Percentiles rank a stretch among this genome's conserved stretches.
Evolutionary conservation across 2,329 filamentous ascomycete species (phyloP).

Genomic region (Ilyonectria sp.): DNA sequence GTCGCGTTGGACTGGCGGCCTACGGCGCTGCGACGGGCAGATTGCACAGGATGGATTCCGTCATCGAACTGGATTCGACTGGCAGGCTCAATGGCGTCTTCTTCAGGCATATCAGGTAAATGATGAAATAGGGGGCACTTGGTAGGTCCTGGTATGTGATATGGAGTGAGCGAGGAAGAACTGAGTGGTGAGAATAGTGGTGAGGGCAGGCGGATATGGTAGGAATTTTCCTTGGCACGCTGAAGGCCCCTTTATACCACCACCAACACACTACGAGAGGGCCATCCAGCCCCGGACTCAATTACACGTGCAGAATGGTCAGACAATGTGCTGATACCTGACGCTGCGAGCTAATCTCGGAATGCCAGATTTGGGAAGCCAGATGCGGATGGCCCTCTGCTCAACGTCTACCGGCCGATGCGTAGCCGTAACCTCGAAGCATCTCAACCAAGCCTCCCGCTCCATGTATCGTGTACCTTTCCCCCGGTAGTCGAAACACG

Average conservation of each 20-base stretch:
- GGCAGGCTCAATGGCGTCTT: slow-evolving; percentile 1
- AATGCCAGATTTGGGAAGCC: neutral
- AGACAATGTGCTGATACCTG: neutral
- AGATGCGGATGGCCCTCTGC: neutral
- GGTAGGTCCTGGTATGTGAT: neutral
- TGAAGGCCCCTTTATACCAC: neutral
- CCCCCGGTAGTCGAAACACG: neutral
- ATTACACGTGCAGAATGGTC: neutral
- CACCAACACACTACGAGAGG: neutral
- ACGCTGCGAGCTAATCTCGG: neutral
- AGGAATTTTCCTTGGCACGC: neutral
- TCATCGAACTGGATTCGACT: neutral
- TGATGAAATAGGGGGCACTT: neutral
- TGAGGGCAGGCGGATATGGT: neutral
- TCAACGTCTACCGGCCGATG: neutral
- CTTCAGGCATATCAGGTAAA: neutral
- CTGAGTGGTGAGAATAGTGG: neutral
- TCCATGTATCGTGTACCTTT: slow-evolving; percentile 1
- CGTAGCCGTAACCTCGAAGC: neutral
- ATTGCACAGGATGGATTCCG: neutral
- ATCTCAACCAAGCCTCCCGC: neutral
- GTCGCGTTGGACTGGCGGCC: neutral
- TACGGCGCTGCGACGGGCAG: neutral
- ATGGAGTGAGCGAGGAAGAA: neutral
- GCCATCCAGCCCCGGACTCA: neutral